Evolutionary conservation across 768 basidiomycete species (phyloP), one percentile per base, ranked within the genome.

Genomic region (Mycena capillaripes): DNA sequence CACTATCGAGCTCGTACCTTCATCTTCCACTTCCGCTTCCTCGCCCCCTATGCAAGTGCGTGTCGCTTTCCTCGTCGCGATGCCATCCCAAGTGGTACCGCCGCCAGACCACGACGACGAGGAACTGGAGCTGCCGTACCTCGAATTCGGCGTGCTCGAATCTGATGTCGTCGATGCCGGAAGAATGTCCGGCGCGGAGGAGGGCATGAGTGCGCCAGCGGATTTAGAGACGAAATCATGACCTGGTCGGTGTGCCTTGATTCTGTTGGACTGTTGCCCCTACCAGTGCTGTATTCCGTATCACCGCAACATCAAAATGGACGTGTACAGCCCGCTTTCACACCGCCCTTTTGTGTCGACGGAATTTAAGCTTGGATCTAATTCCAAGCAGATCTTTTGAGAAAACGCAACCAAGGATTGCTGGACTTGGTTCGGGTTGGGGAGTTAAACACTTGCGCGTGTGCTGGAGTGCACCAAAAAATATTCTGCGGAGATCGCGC

Each of bases 91-190:
- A 30, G 32, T 17, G 2, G n/a, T n/a, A n/a, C 12, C 36, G 32
- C 16, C 44, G 3, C 30, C 44, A 21, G 19, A 62, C 21, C 4
- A 32, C 32, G 48, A 50, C 3, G 50, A 34, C 19, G 62, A 52
- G 4, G 65, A 23, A 11, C 23, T 68, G 4, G 65, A 23, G 19
- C 23, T 68, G 3, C 66, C 66, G 25, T 40, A 58, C 52, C 21
- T 68, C 29, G 66, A 68, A 52, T 36, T 68, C 12, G 66, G 66
- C 6, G 66, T 68, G 27, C 42, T 68, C 23, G 66, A 68, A 2
- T 55, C 29, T 21, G 65, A 66, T 27, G 55, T 66, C 19, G 55
- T 38, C 3, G 61, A 63, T 50, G 29, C 11, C 14, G 50, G 61
- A 14, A 34, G 34, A 23, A 36, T 14, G 25, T 60, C 59, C 9